These are phyloP conservation scores for Strobilomyces dryophilus DNA, from an alignment of 768 basidiomycete genomes.

Conservation along the genomic window DNA sequence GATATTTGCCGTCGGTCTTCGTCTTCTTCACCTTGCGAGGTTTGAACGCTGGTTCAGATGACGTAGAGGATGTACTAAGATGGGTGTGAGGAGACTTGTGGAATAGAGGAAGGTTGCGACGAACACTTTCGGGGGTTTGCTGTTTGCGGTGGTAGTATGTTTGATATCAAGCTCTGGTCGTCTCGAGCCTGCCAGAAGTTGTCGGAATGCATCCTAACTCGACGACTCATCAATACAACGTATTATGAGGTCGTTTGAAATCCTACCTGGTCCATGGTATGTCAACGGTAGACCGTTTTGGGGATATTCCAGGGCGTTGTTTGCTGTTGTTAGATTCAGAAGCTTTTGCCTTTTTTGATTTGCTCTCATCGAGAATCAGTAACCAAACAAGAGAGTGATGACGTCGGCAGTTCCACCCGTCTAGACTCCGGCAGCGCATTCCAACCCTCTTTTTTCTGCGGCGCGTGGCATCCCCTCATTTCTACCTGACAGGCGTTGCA, in stretches of 20 bases:
- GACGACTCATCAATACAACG: not conserved
- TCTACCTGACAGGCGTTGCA: constrained; percentile 1
- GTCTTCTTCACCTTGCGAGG: constrained; percentile 74
- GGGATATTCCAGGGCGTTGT: constrained; percentile 17
- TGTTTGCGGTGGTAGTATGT: not conserved
- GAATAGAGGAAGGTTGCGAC: not conserved
- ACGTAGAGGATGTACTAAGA: constrained; percentile 44
- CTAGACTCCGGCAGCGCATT: constrained; percentile 7
- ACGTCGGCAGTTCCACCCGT: not conserved
- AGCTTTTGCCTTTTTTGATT: constrained; percentile 13
- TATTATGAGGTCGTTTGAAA: not conserved
- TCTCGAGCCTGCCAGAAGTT: constrained; percentile 39
- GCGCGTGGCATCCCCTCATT: not conserved
- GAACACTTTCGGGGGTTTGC: constrained; percentile 13
- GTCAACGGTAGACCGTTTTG: not conserved
- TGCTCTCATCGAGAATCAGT: not conserved
- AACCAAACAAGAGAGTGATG: not conserved
- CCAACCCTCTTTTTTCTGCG: not conserved
- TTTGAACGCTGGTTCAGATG: constrained; percentile 68
- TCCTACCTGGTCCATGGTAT: constrained; percentile 29
- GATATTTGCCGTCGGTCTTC: constrained; percentile 55
- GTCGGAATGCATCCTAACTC: constrained; percentile 56
- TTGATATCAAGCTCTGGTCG: constrained; percentile 13
- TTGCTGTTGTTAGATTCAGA: constrained; percentile 27
- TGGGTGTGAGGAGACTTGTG: not conserved